Percentiles rank a stretch among this genome's conserved stretches.
These are phyloP conservation scores for Ceratocystis alfenasii DNA, from an alignment of 2,329 filamentous ascomycete species.

Conservation along the genomic window DNA sequence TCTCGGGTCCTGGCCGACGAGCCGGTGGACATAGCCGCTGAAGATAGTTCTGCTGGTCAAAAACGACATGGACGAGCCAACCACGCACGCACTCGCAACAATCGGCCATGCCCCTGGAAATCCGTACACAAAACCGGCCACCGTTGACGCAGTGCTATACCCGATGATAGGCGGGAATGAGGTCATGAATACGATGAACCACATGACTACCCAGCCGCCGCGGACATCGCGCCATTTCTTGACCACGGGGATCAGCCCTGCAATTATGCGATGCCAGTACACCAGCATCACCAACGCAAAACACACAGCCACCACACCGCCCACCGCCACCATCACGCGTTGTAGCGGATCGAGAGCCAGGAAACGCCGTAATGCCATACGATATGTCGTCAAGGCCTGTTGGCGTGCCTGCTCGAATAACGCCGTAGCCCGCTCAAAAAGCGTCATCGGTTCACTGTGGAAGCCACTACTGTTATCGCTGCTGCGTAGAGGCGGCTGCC, in stretches of 20 bases:
- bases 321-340: conserved; percentile 37
- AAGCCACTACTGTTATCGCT: conserved; percentile 19
- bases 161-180: conserved; percentile 82
- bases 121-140: conserved; percentile 45
- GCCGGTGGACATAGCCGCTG: conserved; percentile 61
- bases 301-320: conserved; percentile 39
- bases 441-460: background rate
- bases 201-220: conserved; percentile 64
- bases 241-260: conserved; percentile 58
- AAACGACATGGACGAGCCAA: conserved; percentile 70
- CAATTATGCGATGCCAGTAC: conserved; percentile 71
- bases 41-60: conserved; percentile 68
- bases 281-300: conserved; percentile 58
- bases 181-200: conserved; percentile 60
- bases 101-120: conserved; percentile 65
- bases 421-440: background rate
- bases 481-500: conserved; percentile 30
- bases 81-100: conserved; percentile 63
- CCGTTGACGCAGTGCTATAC: conserved; percentile 59
- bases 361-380: conserved; percentile 34
- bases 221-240: conserved; percentile 62
- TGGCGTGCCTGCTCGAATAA: conserved; percentile 31
- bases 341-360: conserved; percentile 48
- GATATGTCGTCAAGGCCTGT: conserved; percentile 35
- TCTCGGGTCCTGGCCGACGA: conserved; percentile 71